Evolutionary conservation across 331 rosid species (phyloP).

Genomic region (Malus hybrid): DNA sequence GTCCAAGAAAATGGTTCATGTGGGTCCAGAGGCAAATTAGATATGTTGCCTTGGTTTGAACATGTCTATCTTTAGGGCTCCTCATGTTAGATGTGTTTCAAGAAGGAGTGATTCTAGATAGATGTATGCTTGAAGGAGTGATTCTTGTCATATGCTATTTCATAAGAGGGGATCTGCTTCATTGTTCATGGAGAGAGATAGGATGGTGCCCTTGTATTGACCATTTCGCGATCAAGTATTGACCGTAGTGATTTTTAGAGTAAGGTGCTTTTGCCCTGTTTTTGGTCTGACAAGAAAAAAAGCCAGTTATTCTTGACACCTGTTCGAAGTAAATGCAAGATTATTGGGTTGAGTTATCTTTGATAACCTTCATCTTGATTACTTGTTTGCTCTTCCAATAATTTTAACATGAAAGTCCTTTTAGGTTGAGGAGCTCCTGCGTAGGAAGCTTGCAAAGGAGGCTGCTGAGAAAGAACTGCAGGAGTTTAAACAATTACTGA

Average conservation of each 20-base stretch:
- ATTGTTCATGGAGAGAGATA: too few relatives aligned
- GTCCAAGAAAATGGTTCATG: too few relatives aligned
- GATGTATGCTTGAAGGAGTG: not conserved
- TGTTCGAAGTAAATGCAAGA: not conserved
- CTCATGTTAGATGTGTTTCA: constrained; percentile 3
- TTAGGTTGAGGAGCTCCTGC: constrained; percentile 80
- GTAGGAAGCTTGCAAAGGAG: constrained; percentile 67
- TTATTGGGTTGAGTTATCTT: constrained; percentile 3
- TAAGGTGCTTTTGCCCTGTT: too few relatives aligned
- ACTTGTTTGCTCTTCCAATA: constrained; percentile 6
- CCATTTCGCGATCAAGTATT: too few relatives aligned
- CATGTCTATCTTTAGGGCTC: not conserved
- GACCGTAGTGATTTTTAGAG: too few relatives aligned
- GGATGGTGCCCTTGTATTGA: too few relatives aligned
- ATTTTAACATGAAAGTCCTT: not conserved
- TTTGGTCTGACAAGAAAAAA: not conserved
- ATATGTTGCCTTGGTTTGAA: not conserved
- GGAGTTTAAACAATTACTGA: constrained; percentile 54
- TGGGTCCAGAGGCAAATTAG: too few relatives aligned
- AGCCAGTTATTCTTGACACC: not conserved
- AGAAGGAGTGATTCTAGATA: not conserved
- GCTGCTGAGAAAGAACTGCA: constrained; percentile 72
- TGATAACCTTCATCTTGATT: constrained; percentile 1
- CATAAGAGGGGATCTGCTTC: not conserved
- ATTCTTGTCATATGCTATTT: not conserved